These are phyloP conservation scores for Pythium sukuiense DNA, from an alignment of 352 stramenopile species.

Conservation along the genomic window DNA sequence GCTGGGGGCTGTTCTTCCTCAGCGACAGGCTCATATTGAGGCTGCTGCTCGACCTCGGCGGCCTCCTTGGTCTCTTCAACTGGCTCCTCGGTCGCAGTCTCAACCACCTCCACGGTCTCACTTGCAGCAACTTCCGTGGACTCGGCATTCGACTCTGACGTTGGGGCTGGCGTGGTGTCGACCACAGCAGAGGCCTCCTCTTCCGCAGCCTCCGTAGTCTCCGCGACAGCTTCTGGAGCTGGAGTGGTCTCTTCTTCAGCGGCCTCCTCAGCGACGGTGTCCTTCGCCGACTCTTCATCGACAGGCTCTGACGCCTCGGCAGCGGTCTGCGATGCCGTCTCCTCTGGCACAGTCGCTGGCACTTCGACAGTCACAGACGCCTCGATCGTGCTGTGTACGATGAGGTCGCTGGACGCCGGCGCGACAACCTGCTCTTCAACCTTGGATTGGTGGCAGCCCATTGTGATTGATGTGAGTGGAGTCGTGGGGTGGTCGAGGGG, in stretches of 20 bases:
- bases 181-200: constrained; percentile 23
- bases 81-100: constrained; percentile 17
- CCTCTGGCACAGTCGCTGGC: constrained; percentile 5
- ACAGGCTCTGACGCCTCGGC: constrained; percentile 1
- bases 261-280: constrained; percentile 3
- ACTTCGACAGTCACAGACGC: constrained; percentile 18
- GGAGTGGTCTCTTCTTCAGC: constrained; percentile 5
- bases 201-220: constrained; percentile 10
- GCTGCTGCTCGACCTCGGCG: constrained; percentile 12
- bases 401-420: constrained; percentile 16
- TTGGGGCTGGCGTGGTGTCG: constrained; percentile 7
- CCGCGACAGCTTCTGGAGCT: constrained; percentile 9
- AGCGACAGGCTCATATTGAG: constrained; percentile 21
- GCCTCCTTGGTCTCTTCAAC: constrained; percentile 21
- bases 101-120: constrained; percentile 18
- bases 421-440: constrained; percentile 42
- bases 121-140: constrained; percentile 16
- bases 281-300: background rate
- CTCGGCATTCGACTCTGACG: constrained; percentile 9
- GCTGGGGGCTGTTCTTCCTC: constrained; percentile 21
- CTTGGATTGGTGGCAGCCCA: constrained; percentile 72
- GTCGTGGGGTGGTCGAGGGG: background rate
- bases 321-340: background rate
- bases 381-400: constrained; percentile 4
- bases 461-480: constrained; percentile 20